phyloP scores from a whole-genome alignment of 805 yeast species.

The Monosporozyma aerobia region DNA sequence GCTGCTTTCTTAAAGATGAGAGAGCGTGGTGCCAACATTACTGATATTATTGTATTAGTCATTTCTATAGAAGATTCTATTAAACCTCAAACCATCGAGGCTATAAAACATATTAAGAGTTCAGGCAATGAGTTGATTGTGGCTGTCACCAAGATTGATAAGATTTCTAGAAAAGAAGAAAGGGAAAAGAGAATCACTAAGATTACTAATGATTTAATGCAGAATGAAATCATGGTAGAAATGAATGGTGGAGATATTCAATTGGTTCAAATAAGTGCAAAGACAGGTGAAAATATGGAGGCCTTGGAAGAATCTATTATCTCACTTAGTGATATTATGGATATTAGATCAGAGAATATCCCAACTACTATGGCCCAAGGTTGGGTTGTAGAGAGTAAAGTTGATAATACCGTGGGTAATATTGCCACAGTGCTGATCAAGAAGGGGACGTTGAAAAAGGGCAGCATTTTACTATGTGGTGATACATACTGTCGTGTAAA shows the following conservation, averaged over 20 bases:
- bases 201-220: constrained; percentile 69
- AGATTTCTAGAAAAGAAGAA: constrained; percentile 32
- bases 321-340: constrained; percentile 75
- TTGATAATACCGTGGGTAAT: constrained; percentile 73
- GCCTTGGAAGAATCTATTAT: constrained; percentile 82
- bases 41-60: constrained; percentile 85
- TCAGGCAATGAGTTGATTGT: constrained; percentile 50
- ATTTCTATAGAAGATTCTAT: constrained; percentile 97
- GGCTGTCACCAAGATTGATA: constrained; percentile 89
- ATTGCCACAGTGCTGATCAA: constrained; percentile 78
- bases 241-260: constrained; percentile 94
- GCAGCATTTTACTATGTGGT: constrained; percentile 77
- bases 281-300: constrained; percentile 84
- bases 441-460: constrained; percentile 65
- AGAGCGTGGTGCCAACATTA: constrained; percentile 88
- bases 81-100: constrained; percentile 95
- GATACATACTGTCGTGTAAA: constrained; percentile 77
- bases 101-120: constrained; percentile 81
- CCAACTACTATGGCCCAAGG: constrained; percentile 56
- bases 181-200: constrained; percentile 59
- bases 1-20: constrained; percentile 95
- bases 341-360: constrained; percentile 51
- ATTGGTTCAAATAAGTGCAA: constrained; percentile 77
- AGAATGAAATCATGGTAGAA: constrained; percentile 74
- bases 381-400: constrained; percentile 79